Percentiles rank a stretch among this genome's conserved stretches.
phyloP scores from a whole-genome alignment of 2,329 filamentous ascomycete genomes.

The Xylaria sp. region DNA sequence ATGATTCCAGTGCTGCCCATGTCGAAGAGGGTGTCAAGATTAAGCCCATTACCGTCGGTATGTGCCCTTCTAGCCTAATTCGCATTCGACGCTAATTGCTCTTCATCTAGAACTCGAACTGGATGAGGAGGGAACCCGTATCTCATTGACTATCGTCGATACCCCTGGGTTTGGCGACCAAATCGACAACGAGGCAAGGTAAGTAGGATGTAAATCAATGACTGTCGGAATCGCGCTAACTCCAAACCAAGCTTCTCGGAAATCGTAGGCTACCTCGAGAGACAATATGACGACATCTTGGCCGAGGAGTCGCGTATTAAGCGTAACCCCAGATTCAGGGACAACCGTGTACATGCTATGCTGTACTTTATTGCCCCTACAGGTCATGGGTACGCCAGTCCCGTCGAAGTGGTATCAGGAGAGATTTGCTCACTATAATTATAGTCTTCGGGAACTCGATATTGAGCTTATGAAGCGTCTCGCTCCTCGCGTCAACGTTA shows the following conservation, averaged over 20 bases:
- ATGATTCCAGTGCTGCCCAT: conserved; percentile 87
- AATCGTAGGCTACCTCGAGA: conserved; percentile 97
- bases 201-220: conserved; percentile 40
- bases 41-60: conserved; percentile 97
- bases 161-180: conserved; percentile 98
- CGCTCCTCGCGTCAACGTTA: conserved; percentile 97
- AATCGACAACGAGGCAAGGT: conserved; percentile 99
- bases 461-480: conserved; percentile 99
- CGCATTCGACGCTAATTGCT: conserved; percentile 32
- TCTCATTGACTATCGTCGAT: conserved; percentile 97
- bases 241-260: conserved; percentile 77
- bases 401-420: background rate
- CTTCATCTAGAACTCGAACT: conserved; percentile 77
- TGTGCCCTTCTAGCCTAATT: conserved; percentile 42
- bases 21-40: conserved; percentile 97
- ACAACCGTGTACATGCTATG: conserved; percentile 97
- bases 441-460: conserved; percentile 93
- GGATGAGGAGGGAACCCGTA: conserved; percentile 97
- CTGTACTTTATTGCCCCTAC: conserved; percentile 99
- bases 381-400: conserved; percentile 78
- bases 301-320: conserved; percentile 99
- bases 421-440: conserved; percentile 29
- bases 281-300: conserved; percentile 99
- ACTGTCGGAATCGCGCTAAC: conserved; percentile 1
- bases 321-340: conserved; percentile 99